phyloP scores from a whole-genome alignment of 2,329 filamentous ascomycete species.

The Iodosphaeria phyllophila region DNA sequence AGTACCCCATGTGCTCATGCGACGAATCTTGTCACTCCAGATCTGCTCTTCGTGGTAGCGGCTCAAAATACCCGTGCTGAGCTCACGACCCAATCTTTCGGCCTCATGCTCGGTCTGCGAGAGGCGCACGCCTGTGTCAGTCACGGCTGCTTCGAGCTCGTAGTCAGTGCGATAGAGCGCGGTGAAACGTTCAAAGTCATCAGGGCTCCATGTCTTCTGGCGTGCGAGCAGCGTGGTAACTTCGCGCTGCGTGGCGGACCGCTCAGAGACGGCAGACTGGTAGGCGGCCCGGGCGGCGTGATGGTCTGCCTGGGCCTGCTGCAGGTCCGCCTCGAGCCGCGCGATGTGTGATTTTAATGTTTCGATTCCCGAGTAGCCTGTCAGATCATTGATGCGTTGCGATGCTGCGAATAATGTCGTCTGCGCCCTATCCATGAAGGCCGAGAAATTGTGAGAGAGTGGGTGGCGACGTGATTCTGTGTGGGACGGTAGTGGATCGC shows the following conservation, averaged over 20 bases:
- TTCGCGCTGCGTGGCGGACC: constrained; percentile 83
- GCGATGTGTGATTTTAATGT: constrained; percentile 64
- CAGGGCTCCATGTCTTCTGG: constrained; percentile 78
- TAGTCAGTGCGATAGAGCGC: constrained; percentile 82
- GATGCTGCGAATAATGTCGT: constrained; percentile 69
- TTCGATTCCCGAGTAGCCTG: constrained; percentile 86
- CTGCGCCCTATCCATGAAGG: constrained; percentile 78
- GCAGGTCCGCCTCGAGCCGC: constrained; percentile 39
- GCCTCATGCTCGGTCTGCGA: constrained; percentile 61
- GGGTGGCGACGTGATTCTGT: constrained; percentile 20
- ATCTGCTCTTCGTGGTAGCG: constrained; percentile 98
- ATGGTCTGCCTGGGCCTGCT: constrained; percentile 43
- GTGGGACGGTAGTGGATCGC: constrained; percentile 4
- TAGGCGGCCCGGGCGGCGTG: constrained; percentile 56
- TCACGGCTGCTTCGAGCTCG: constrained; percentile 72
- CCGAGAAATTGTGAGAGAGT: constrained; percentile 33
- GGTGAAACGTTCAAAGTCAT: constrained; percentile 88
- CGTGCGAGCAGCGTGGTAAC: constrained; percentile 85
- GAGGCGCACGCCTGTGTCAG: constrained; percentile 50
- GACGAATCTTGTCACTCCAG: constrained; percentile 91
- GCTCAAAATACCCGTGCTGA: constrained; percentile 70
- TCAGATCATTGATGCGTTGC: constrained; percentile 81
- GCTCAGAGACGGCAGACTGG: constrained; percentile 64
- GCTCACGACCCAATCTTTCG: constrained; percentile 53
- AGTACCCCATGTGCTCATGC: constrained; percentile 96